Evolutionary conservation across 441 rosid genomes (phyloP).

Genomic region (Biscutella laevigata): DNA sequence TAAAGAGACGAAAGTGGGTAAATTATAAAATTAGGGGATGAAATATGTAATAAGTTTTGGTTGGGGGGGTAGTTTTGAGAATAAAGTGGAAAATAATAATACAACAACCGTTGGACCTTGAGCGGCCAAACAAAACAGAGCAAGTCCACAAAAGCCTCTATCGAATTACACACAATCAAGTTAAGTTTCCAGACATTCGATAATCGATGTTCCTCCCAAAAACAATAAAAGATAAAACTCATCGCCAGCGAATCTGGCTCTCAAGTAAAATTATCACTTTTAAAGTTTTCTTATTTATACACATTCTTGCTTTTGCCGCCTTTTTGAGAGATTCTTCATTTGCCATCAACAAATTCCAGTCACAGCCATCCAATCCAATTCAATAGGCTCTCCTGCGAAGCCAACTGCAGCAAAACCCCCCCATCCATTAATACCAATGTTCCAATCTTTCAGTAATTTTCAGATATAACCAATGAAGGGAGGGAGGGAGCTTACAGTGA

Average conservation of each 20-base stretch:
- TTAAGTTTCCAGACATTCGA: too few relatives aligned
- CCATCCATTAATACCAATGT: background rate
- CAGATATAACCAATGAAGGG: too few relatives aligned
- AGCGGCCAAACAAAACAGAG: slow-evolving; percentile 11
- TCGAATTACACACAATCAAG: too few relatives aligned
- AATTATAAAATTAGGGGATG: background rate
- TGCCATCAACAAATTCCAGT: slow-evolving; percentile 19
- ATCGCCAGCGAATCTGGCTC: background rate
- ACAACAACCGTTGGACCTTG: slow-evolving; percentile 7
- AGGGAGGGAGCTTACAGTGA: slow-evolving; percentile 59
- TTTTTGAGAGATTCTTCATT: background rate
- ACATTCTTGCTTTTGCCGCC: slow-evolving; percentile 9
- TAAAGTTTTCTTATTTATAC: slow-evolving; percentile 13
- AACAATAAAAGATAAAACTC: background rate
- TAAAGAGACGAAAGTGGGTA: background rate
- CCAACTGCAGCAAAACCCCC: slow-evolving; percentile 42
- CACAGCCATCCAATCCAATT: slow-evolving; percentile 55
- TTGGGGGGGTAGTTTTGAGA: background rate
- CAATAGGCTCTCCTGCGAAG: slow-evolving; percentile 64
- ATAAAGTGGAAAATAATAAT: background rate
- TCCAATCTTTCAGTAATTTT: background rate
- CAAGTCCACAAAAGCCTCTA: background rate
- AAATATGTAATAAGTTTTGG: too few relatives aligned
- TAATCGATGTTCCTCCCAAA: too few relatives aligned
- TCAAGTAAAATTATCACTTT: slow-evolving; percentile 13